Evolutionary conservation across 495 filamentous ascomycete genomes (phyloP), one percentile per base, ranked within the genome.

Genomic region (Zalerion maritima): DNA sequence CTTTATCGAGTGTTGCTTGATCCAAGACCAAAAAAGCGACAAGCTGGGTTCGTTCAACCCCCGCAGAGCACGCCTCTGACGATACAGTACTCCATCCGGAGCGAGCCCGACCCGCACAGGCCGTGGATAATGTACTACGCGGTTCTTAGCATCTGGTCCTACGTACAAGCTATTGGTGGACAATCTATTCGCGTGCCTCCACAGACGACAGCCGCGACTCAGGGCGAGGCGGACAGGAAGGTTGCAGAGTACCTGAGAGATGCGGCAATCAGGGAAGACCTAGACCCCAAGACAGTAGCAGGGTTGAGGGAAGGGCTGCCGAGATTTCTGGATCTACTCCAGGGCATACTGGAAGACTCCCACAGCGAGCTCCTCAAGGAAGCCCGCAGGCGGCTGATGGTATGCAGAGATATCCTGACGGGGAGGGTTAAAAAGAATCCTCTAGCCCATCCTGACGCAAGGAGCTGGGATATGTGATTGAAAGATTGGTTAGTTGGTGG

Each of bases 81-180:
- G 13, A 47, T 42, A 14, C 48, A 42, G 14, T 96, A 94, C 48
- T 81, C 73, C 0, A 84, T 84, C 4, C 73, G 81, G 5, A 79
- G 83, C 34, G 89, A 97, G 45, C 75, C 74, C 25, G 70, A 94
- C 23, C 73, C 93, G 13, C 89, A 96, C 43, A 72, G 89, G 15
- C 84, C 89, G 1, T 97, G 89, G 89, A 81, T 96, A 20, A 71
- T 97, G 52, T 97, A 94, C 50, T 89, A 87, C 32, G 81, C 89
- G 0, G 75, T 78, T 1, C 57, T 96, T 34, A 81, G 86, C 26
- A 83, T 94, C 16, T 97, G 86, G 86, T 83, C 69, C 12, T 97
- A 89, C 45, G 85, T 82, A 11, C 85, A 74, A 41, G 87, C 89
- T 1, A 49, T 92, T 29, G 78, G 79, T 4, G 43, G 31, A 32